Evolutionary conservation across 2,329 filamentous ascomycete genomes (phyloP).

Genomic region (Aspergillus intermedius): DNA sequence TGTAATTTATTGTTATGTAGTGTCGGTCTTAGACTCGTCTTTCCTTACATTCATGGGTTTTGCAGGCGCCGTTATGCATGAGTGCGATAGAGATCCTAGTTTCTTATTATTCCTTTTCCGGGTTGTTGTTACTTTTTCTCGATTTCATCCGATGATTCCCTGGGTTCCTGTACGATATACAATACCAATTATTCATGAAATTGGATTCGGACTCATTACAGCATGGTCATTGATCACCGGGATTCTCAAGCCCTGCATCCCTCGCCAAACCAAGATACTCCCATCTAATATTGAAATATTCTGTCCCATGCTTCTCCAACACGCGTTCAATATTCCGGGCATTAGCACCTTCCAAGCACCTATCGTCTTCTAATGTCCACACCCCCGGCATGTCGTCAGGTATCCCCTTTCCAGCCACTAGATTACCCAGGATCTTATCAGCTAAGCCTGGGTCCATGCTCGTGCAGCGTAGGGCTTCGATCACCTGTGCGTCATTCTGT

Average conservation of each 20-base stretch:
- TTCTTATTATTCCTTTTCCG: not conserved
- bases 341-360: conserved; percentile 28
- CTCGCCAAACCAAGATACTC: conserved; percentile 29
- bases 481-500: conserved; percentile 23
- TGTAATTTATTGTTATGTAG: not conserved
- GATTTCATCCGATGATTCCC: not conserved
- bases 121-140: not conserved
- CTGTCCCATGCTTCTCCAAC: conserved; percentile 40
- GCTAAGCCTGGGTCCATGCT: conserved; percentile 36
- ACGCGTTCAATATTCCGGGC: conserved; percentile 28
- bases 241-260: conserved; percentile 11
- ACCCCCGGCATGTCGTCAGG: conserved; percentile 39
- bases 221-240: conserved; percentile 1
- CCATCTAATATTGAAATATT: conserved; percentile 28
- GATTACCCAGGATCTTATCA: conserved; percentile 27
- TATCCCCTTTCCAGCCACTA: conserved; percentile 27
- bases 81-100: no score
- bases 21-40: not conserved
- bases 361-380: conserved; percentile 44
- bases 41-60: no score
- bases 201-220: not conserved
- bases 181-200: not conserved
- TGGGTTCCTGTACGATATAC: not conserved
- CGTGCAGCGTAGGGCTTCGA: conserved; percentile 32
- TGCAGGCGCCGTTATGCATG: no score